These are phyloP conservation scores for Aspergillus mulundensis DNA, from an alignment of 495 filamentous ascomycete species.

Conservation along the genomic window DNA sequence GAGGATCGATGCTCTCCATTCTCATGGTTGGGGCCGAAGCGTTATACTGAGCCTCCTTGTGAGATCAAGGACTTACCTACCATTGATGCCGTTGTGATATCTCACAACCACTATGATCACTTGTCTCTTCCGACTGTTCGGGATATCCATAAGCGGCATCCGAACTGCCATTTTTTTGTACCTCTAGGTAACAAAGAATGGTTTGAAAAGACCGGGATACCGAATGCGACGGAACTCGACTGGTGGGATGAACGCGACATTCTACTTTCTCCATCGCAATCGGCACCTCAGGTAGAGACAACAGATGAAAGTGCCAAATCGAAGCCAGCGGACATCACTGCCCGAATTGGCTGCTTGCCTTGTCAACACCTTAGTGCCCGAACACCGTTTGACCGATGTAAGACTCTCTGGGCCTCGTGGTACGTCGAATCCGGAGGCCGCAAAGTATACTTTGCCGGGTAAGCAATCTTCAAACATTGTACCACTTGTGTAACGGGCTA, in stretches of 20 bases:
- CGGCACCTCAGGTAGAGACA: slow-evolving; percentile 22
- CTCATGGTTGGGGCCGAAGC: slow-evolving; percentile 66
- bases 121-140: slow-evolving; percentile 70
- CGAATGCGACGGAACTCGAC: slow-evolving; percentile 81
- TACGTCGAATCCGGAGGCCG: slow-evolving; percentile 64
- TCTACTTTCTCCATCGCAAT: slow-evolving; percentile 46
- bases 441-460: slow-evolving; percentile 46
- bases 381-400: slow-evolving; percentile 59
- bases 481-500: slow-evolving; percentile 10
- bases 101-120: slow-evolving; percentile 94
- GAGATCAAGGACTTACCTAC: slow-evolving; percentile 72
- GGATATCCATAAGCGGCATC: slow-evolving; percentile 66
- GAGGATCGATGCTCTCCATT: slow-evolving; percentile 81
- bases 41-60: slow-evolving; percentile 78
- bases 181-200: slow-evolving; percentile 84
- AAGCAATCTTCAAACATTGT: slow-evolving; percentile 14
- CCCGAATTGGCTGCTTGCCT: slow-evolving; percentile 76
- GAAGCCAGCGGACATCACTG: slow-evolving; percentile 52
- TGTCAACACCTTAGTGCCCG: slow-evolving; percentile 80
- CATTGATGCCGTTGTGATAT: slow-evolving; percentile 87
- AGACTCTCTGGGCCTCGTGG: slow-evolving; percentile 88
- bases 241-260: slow-evolving; percentile 91
- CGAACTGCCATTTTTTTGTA: slow-evolving; percentile 83
- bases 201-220: slow-evolving; percentile 66
- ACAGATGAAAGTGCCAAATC: slow-evolving; percentile 25